These are phyloP conservation scores for Boletellus emodensis DNA, from an alignment of 768 basidiomycete species.

Conservation along the genomic window DNA sequence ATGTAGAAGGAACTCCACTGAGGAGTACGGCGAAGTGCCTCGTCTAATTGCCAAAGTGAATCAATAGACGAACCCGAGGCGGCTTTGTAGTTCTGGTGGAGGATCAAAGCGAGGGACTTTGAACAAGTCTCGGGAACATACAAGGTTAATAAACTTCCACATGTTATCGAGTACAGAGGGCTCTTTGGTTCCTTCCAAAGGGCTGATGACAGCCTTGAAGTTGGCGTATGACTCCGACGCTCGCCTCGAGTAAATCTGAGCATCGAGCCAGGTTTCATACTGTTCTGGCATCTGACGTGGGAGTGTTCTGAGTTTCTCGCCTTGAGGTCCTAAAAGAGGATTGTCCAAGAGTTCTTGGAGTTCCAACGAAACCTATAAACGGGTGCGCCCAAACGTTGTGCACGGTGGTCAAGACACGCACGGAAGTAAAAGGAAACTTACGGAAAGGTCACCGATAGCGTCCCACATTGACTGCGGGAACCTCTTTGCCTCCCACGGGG, in stretches of 20 bases:
- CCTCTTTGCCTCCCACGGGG: constrained; percentile 66
- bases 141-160: constrained; percentile 62
- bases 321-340: constrained; percentile 55
- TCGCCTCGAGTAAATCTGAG: constrained; percentile 56
- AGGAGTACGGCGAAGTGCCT: constrained; percentile 47
- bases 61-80: constrained; percentile 55
- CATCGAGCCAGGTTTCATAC: constrained; percentile 66
- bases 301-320: constrained; percentile 47
- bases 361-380: constrained; percentile 55
- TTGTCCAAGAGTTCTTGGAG: constrained; percentile 61
- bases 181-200: constrained; percentile 53
- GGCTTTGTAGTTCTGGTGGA: constrained; percentile 53
- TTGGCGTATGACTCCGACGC: constrained; percentile 49
- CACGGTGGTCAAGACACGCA: constrained; percentile 27
- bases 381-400: neutral
- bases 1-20: constrained; percentile 53
- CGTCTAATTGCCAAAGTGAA: constrained; percentile 58
- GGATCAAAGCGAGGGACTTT: constrained; percentile 3
- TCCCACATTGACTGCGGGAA: constrained; percentile 82
- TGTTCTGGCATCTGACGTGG: constrained; percentile 53
- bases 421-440: constrained; percentile 44
- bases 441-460: constrained; percentile 77
- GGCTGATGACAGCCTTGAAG: constrained; percentile 55
- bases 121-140: constrained; percentile 28
- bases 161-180: constrained; percentile 50